Evolutionary conservation across 345 rosid species (phyloP).

Genomic region (rapeseed (Brassica napus)): Da-Ae NC_063449.1:17297001-17297500

Average conservation of each 20-base stretch:
- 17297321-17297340: slow-evolving; percentile 18
- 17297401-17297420: slow-evolving; percentile 79
- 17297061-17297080: slow-evolving; percentile 86
- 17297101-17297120: slow-evolving; percentile 92
- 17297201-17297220: slow-evolving; percentile 18
- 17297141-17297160: slow-evolving; percentile 99
- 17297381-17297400: slow-evolving; percentile 32
- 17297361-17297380: slow-evolving; percentile 4
- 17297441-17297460: slow-evolving; percentile 96
- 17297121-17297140: slow-evolving; percentile 88
- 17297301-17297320: slow-evolving; percentile 84
- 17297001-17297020: slow-evolving; percentile 17
- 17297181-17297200: not conserved
- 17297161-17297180: slow-evolving; percentile 73
- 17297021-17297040: slow-evolving; percentile 13
- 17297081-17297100: slow-evolving; percentile 93
- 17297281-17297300: slow-evolving; percentile 92
- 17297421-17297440: slow-evolving; percentile 99
- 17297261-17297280: slow-evolving; percentile 80
- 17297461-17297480: slow-evolving; percentile 75
- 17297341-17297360: slow-evolving; percentile 9
- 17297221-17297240: slow-evolving; percentile 24
- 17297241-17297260: slow-evolving; percentile 29
- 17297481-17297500: slow-evolving; percentile 28
- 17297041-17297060: slow-evolving; percentile 60